Evolutionary conservation across 2,329 filamentous ascomycete species (phyloP).

Genomic region (Trichophyton simii): DNA sequence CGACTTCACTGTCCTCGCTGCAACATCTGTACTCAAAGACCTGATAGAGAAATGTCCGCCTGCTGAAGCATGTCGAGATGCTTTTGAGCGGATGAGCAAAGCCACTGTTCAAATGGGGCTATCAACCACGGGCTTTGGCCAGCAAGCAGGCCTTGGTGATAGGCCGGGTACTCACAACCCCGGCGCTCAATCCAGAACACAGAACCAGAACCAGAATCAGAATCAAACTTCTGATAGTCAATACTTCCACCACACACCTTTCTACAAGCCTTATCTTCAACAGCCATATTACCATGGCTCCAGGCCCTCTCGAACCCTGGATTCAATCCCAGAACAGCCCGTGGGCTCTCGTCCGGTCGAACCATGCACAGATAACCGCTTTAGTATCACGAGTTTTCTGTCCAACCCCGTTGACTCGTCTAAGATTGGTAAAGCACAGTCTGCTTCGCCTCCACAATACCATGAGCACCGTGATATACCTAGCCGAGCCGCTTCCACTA

Average conservation of each 20-base stretch:
- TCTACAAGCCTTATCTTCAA: background rate
- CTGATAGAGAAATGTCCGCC: conserved; percentile 90
- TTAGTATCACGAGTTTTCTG: background rate
- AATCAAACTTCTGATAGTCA: background rate
- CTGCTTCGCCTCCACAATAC: conserved; percentile 1
- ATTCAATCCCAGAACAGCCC: conserved; percentile 1
- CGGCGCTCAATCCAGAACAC: background rate
- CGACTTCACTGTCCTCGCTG: conserved; percentile 89
- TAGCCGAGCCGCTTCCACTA: background rate
- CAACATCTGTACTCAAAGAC: conserved; percentile 82
- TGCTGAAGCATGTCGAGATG: conserved; percentile 85
- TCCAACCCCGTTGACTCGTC: background rate
- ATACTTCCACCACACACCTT: background rate
- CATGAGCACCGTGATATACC: conserved; percentile 1
- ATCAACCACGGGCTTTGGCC: conserved; percentile 69
- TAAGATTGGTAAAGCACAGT: background rate
- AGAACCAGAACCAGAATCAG: background rate
- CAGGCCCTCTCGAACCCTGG: background rate
- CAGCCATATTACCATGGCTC: background rate
- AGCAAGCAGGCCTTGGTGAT: conserved; percentile 15
- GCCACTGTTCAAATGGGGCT: conserved; percentile 92
- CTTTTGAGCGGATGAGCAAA: conserved; percentile 89
- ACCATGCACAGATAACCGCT: background rate
- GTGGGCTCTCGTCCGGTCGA: background rate
- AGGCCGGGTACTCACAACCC: background rate